Percentiles rank a stretch among this genome's conserved stretches.
These are phyloP conservation scores for Lepidopterella palustris DNA, from an alignment of 495 filamentous ascomycete species.

Conservation along the genomic window DNA sequence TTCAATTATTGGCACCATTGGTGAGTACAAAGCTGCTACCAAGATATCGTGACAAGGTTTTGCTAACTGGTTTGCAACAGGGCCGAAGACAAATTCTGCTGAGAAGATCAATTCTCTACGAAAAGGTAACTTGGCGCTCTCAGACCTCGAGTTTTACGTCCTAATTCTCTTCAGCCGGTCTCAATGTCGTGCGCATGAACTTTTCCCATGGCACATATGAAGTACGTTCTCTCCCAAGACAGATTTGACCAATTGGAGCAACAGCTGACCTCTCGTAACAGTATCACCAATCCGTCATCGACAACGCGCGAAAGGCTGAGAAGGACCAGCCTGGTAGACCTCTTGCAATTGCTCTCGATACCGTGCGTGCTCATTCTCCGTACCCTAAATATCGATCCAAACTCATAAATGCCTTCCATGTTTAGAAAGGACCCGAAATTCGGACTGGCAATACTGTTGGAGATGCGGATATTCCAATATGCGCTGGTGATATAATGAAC, in stretches of 20 bases:
- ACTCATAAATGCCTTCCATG: neutral
- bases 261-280: slow-evolving; percentile 19
- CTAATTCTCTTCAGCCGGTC: slow-evolving; percentile 54
- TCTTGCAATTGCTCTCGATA: slow-evolving; percentile 94
- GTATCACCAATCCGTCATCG: slow-evolving; percentile 94
- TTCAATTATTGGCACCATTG: slow-evolving; percentile 98
- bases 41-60: neutral
- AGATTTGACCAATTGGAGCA: too few species aligned
- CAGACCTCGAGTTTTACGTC: slow-evolving; percentile 8
- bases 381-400: neutral
- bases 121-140: slow-evolving; percentile 43
- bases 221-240: slow-evolving; percentile 42
- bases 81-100: slow-evolving; percentile 96
- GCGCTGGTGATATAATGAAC: slow-evolving; percentile 74
- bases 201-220: slow-evolving; percentile 97
- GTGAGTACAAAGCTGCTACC: slow-evolving; percentile 36
- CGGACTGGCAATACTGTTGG: slow-evolving; percentile 85
- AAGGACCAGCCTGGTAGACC: slow-evolving; percentile 67
- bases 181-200: slow-evolving; percentile 99
- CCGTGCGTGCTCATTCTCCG: slow-evolving; percentile 43
- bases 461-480: slow-evolving; percentile 82
- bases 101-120: slow-evolving; percentile 93
- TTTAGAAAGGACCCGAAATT: slow-evolving; percentile 92
- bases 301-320: slow-evolving; percentile 85
- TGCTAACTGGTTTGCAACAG: slow-evolving; percentile 33